phyloP scores from a whole-genome alignment of 2,329 filamentous ascomycete genomes.

The Ceratocystiopsis minuta region DNA sequence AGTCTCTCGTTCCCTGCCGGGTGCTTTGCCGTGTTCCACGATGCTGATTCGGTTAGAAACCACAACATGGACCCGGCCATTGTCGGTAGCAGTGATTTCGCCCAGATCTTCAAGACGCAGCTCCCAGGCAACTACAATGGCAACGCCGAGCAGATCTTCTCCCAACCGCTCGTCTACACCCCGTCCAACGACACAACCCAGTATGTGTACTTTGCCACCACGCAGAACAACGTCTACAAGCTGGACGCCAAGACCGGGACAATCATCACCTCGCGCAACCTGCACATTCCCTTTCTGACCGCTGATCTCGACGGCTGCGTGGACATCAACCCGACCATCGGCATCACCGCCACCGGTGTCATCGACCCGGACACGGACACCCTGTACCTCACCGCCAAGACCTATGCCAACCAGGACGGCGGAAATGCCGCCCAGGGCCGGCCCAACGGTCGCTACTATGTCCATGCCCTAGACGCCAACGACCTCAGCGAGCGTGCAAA shows the following conservation, averaged over 20 bases:
- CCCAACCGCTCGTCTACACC: slow-evolving; percentile 31
- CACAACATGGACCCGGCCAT: slow-evolving; percentile 46
- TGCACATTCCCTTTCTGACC: slow-evolving; percentile 27
- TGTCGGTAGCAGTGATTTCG: slow-evolving; percentile 35
- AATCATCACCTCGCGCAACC: slow-evolving; percentile 21
- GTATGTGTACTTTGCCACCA: slow-evolving; percentile 30
- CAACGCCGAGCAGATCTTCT: slow-evolving; percentile 31
- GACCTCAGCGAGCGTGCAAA: slow-evolving; percentile 22
- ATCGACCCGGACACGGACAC: slow-evolving; percentile 31
- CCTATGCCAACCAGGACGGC: slow-evolving; percentile 22
- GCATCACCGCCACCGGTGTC: slow-evolving; percentile 30
- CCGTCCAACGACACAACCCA: slow-evolving; percentile 19
- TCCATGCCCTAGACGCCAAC: slow-evolving; percentile 27
- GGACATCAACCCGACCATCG: slow-evolving; percentile 28
- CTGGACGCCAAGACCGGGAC: slow-evolving; percentile 26
- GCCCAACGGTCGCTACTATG: slow-evolving; percentile 23
- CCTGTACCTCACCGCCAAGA: slow-evolving; percentile 30
- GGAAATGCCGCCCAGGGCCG: slow-evolving; percentile 19
- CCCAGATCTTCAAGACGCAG: slow-evolving; percentile 31
- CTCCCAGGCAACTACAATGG: slow-evolving; percentile 34
- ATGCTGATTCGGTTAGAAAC: slow-evolving; percentile 19
- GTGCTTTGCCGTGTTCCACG: background rate
- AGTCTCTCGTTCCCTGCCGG: slow-evolving; percentile 7
- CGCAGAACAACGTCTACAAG: slow-evolving; percentile 32
- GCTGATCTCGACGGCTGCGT: slow-evolving; percentile 27